Base-by-base conservation (phyloP, 371 early-diverging fungal genomes). In the Lichtheimia ornata region DNA sequence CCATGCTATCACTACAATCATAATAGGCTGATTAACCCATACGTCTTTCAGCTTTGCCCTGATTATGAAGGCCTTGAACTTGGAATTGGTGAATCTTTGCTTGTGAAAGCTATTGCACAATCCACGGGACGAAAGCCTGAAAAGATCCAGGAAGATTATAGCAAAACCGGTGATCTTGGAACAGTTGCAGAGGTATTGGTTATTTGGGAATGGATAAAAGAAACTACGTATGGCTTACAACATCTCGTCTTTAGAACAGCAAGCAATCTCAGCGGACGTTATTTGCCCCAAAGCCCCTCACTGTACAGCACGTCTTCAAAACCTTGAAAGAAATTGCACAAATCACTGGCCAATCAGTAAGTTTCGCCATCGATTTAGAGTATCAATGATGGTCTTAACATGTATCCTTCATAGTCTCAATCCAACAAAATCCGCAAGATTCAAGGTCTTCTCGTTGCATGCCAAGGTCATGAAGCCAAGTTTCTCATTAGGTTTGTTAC, bases 21-120 rank as follows among this genome's bases (percentile, higher is more conserved):
- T 18, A 5, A 20, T 18, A 5, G 0, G 30, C 11, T 14, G 30
- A 17, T 56, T 50, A 6, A 49, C 7, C 25, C 35, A 13, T 1
- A 24, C 17, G 3, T 41, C 44, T 9, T 14, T 12, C 65, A 93
- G 93, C 78, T 97, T 28, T 91, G 94, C 28, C 97, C 99, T 0
- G 96, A 97, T 62, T 96, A 96, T 66, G 96, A 97, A 70, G 96
- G 96, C 11, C 77, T 96, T 24, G 99, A 99, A 72, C 82, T 99
- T 35, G 99, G 98, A 14, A 88, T 99, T 47, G 99, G 99, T 41
- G 99, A 99, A 66, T 87, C 90, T 11, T 72, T 97, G 3, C 74
- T 99, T 30, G 86, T 98, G 69, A 98, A 97, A 74, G 96, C 97
- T 6, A 90, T 99, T 58, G 97, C 93, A 4, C 72, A 89, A 41